Evolutionary conservation across 768 basidiomycete genomes (phyloP), one percentile per base, ranked within the genome.

Genomic region (Kwoniella europaea): DNA sequence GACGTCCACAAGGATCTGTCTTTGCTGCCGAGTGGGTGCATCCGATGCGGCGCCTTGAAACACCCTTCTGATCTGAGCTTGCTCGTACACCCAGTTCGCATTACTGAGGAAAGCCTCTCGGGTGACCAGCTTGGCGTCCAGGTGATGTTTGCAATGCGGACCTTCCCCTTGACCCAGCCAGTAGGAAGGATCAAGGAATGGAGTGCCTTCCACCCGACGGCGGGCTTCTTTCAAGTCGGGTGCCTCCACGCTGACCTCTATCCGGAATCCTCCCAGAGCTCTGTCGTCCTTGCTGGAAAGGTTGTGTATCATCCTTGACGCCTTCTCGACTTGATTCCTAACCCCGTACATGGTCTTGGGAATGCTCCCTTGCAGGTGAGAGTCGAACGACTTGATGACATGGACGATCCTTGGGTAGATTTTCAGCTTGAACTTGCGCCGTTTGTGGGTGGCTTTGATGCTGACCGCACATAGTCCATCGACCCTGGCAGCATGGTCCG

Each of bases 331-430:
- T 42, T 69, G 59, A 41, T 46, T 52, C 54, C 46, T 16, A 7
- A 75, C 41, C 3, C 68, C 68, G 12, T 10, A 9, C n/a, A 71
- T 15, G 20, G 69, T 64, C 55, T 56, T 63, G n/a, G 71, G 67
- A 27, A 73, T 59, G 18, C n/a, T 29, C 9, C 68, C 68, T 54
- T 75, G 71, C 15, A 75, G 64, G 2, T 57, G 63, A 58, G 65
- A 68, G 74, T 76, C 74, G 69, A 73, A 68, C n/a, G 74, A 76
- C 60, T 76, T 76, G 65, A 73, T 73, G 44, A 76, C 61, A 59
- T 76, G 74, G 29, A 76, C 74, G 7, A 76, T 6, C 10, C 66
- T 35, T 10, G 74, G 74, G 43, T 76, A 76, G 18, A 76, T 58
- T 73, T 76, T 76, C 65, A 74, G 58, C 7, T 16, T 42, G 55